Base-by-base conservation (phyloP, 208 protist species). In the Leishmania arabica region DNA sequence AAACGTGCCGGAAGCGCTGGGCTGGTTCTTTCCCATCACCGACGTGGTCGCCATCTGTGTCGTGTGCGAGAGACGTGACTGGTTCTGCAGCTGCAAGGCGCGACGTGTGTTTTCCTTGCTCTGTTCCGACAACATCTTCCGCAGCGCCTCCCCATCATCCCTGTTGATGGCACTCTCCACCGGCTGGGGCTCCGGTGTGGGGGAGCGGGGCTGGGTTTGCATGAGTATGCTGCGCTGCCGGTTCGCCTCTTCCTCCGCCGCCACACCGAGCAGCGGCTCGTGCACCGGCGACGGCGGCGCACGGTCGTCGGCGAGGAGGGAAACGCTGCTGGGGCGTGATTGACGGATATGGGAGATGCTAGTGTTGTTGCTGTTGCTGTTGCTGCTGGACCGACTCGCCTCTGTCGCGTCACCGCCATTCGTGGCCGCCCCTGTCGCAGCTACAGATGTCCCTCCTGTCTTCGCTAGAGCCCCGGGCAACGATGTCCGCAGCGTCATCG, bases 51-150 rank as follows among this genome's bases (percentile, higher is more conserved):
- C 53, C 54, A 53, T 24, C 15, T 83, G 76, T 4, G 68, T 82
- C 5, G 78, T 75, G 27, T 79, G 53, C 4, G 82, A 86, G 15
- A 86, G 76, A 24, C 78, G 79, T 5, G 75, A 69, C 40, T 77
- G 77, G 27, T 66, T 71, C 54, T 77, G 78, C 75, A 90, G 76
- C 37, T 88, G 79, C 17, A 78, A 27, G 5, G 84, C 86, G 15
- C 84, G 80, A 7, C 72, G 78, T 3, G 79, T 42, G 79, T 90
- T 90, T 3, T 90, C 78, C 27, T 79, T 82, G 69, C 84, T 88
- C 78, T 86, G 82, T 64, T 86, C 82, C 53, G 78, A 40, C 82
- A 78, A 80, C 81, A 70, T 62, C 34, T 79, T 79, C 76, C 62
- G 76, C 64, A 79, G 47, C 42, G 8, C 34, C 60, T 49, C 60